A percentile compares a stretch with the other conserved stretches of the same genome.
These are phyloP conservation scores for Chlamydomonas sphaeroides DNA, from an alignment of 139 green algal genomes.

Conservation along the genomic window DNA sequence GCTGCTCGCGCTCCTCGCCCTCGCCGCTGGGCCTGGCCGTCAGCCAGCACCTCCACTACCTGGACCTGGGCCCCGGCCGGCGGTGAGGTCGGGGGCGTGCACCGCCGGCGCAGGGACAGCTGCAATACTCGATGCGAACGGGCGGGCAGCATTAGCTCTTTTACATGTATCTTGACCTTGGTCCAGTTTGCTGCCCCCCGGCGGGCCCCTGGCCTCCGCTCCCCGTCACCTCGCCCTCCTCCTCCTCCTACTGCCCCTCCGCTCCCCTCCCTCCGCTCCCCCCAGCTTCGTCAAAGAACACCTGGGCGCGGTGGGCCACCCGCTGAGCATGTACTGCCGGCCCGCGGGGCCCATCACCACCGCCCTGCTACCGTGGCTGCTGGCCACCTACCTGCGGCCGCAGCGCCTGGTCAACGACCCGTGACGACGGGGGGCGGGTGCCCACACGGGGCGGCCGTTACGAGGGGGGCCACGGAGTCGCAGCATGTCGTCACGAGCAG, in stretches of 20 bases:
- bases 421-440: neutral
- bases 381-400: neutral
- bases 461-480: no score
- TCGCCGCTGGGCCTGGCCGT: neutral
- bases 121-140: no score
- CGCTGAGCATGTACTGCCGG: conserved; percentile 5
- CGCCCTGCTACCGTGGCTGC: neutral
- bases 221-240: no score
- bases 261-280: neutral
- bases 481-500: no score
- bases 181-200: no score
- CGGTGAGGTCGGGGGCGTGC: no score
- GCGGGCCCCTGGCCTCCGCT: no score
- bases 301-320: conserved; percentile 26
- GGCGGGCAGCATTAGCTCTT: no score
- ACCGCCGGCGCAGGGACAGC: no score
- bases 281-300: conserved; percentile 39
- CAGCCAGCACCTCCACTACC: neutral
- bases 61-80: conserved; percentile 23
- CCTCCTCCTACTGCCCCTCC: neutral
- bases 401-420: conserved; percentile 13
- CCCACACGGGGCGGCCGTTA: no score
- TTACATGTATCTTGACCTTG: no score
- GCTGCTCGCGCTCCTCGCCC: no score
- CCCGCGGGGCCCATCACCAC: conserved; percentile 24